A percentile compares a stretch with the other conserved stretches of the same genome.
Conservation (phyloP, 2,329 filamentous ascomycete species). For the Penicillium sp. region DNA sequence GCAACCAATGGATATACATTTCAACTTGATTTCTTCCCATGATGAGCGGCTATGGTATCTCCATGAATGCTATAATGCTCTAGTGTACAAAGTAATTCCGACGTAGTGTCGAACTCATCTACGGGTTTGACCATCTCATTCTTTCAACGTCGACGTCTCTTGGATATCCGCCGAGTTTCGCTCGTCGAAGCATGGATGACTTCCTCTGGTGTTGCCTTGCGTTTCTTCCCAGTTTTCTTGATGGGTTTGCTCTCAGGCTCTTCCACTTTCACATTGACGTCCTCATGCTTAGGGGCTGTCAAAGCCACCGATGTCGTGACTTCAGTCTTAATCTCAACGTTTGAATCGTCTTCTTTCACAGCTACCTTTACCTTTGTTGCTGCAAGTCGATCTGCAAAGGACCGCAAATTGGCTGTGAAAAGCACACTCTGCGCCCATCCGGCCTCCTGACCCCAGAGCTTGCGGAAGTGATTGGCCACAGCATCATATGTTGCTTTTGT, state of each 20-base stretch:
- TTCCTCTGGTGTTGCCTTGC: constrained; percentile 15
- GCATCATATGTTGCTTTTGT: constrained; percentile 88
- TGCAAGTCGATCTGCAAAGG: constrained; percentile 70
- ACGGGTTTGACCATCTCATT: not conserved
- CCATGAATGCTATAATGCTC: not conserved
- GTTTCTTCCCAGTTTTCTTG: constrained; percentile 17
- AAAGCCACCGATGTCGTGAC: constrained; percentile 27
- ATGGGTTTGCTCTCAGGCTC: constrained; percentile 13
- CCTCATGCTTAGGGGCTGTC: constrained; percentile 27
- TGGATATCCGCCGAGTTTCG: constrained; percentile 31
- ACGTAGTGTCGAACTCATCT: not conserved
- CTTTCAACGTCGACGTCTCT: constrained; percentile 25
- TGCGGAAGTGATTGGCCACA: constrained; percentile 84
- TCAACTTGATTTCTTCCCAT: not conserved
- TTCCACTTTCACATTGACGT: constrained; percentile 19
- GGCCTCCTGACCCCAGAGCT: constrained; percentile 87
- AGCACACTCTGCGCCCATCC: constrained; percentile 98
- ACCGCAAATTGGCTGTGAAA: constrained; percentile 87
- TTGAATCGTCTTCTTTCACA: constrained; percentile 29
- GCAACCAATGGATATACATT: not conserved
- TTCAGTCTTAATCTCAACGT: constrained; percentile 28
- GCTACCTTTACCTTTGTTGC: constrained; percentile 39
- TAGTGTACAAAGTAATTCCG: not conserved
- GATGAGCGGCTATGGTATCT: not conserved
- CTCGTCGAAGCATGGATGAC: constrained; percentile 23